A percentile compares a stretch with the other conserved stretches of the same genome.
Conservation (phyloP, 805 yeast genomes). For the Pichia heedii region DNA sequence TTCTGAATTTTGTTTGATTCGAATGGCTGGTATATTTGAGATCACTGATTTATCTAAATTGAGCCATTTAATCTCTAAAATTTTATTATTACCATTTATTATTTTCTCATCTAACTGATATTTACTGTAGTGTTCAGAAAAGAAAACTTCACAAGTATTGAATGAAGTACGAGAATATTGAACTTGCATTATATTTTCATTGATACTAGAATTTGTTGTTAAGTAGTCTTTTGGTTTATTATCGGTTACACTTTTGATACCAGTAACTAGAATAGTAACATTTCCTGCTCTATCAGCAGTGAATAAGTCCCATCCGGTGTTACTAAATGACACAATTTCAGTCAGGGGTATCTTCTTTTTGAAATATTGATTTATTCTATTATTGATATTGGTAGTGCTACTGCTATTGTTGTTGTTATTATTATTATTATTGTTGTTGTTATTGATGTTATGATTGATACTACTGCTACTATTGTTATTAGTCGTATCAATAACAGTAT, state of each 20-base stretch:
- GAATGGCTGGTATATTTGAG: conserved; percentile 48
- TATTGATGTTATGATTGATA: too few relatives aligned
- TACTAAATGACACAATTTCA: conserved; percentile 59
- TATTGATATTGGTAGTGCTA: conserved; percentile 4
- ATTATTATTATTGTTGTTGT: conserved; percentile 10
- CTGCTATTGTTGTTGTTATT: too few relatives aligned
- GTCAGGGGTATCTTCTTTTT: conserved; percentile 12
- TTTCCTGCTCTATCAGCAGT: conserved; percentile 67
- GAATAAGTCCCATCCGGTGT: conserved; percentile 73
- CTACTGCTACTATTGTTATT: not conserved
- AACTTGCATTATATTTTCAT: conserved; percentile 25
- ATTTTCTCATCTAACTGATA: conserved; percentile 19
- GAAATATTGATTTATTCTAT: conserved; percentile 3
- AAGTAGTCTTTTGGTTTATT: conserved; percentile 11
- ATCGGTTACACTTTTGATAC: conserved; percentile 30
- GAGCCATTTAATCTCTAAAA: conserved; percentile 62
- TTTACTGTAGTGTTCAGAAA: conserved; percentile 29
- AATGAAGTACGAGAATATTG: conserved; percentile 31
- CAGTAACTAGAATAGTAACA: conserved; percentile 45
- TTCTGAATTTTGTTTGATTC: conserved; percentile 21
- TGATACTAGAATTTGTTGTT: conserved; percentile 31
- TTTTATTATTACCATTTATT: conserved; percentile 16
- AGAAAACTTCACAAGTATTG: conserved; percentile 37
- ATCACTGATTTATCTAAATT: conserved; percentile 60
- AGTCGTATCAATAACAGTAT: conserved; percentile 4